Evolutionary conservation across 1,284 basidiomycete species (phyloP), one percentile per base, ranked within the genome.

Genomic region (Austroboletus novae-zelandiae): DNA sequence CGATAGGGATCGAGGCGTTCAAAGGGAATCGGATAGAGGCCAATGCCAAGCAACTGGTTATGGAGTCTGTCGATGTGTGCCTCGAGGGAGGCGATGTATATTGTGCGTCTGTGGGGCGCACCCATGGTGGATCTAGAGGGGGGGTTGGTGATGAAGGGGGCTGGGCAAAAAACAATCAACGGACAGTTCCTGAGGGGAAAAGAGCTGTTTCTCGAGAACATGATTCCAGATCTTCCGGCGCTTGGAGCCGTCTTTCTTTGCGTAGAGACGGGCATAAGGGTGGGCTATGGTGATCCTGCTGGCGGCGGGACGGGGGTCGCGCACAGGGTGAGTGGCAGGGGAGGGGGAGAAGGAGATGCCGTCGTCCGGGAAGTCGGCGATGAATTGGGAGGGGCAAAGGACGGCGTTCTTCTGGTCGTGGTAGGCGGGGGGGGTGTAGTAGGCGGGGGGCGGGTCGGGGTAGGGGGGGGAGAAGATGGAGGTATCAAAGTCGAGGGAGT

Each of bases 171-270:
- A 34, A 49, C 9, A 15, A 2, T n/a, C 25, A 20, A 71, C 76
- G 46, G 58, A 84, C 84, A 89, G 64, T 64, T 89, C 86, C 45
- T 80, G 76, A 0, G 83, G 76, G 2, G 70, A 76, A 66, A 89
- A 89, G 23, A 89, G 69, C 14, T 72, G 72, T 61, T 87, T 87
- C 66, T 89, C 86, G 51, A 87, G 75, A 1, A 80, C 78, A 56
- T 87, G 86, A 45, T 83, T 84, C 86, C 86, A 89, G 20, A 84
- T 82, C 60, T 81, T 84, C 17, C 86, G 75, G 4, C 83, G 78
- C 62, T 87, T 84, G 3, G 76, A 74, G 43, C 77, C 76, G 40
- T 82, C 77, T 54, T 81, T 81, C 61, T 82, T 84, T 11, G 79
- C 80, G 54, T 78, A 76, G 5, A 85, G 71, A 47, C 83, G 79